Conservation (phyloP, 257 asterid species). For the Solanum arcanum region DNA sequence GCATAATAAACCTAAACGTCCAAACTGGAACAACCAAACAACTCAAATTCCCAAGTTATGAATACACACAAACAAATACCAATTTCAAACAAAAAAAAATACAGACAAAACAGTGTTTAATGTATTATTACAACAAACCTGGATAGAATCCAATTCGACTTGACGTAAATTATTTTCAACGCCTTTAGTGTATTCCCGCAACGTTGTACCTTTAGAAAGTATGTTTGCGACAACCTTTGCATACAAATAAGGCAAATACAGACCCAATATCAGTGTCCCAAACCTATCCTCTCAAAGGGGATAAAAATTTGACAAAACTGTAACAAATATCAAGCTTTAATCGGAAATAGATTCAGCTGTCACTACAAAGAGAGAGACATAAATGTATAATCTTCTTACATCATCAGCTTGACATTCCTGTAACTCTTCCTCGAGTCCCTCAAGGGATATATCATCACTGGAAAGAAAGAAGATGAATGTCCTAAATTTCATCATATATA, state of each 20-base stretch:
- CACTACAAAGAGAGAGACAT: background rate
- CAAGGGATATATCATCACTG: slow-evolving; percentile 83
- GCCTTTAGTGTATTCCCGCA: slow-evolving; percentile 86
- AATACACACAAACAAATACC: background rate
- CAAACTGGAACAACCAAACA: background rate
- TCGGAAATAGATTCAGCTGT: background rate
- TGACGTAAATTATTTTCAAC: slow-evolving; percentile 88
- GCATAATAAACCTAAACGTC: background rate
- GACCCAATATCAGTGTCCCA: background rate
- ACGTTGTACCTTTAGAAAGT: slow-evolving; percentile 71
- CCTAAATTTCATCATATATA: background rate
- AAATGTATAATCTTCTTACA: slow-evolving; percentile 24
- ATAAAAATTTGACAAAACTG: background rate
- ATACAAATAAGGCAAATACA: background rate
- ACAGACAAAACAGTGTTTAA: background rate
- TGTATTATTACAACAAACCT: slow-evolving; percentile 34
- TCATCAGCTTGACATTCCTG: slow-evolving; percentile 87
- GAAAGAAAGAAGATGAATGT: background rate
- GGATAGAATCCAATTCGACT: slow-evolving; percentile 82
- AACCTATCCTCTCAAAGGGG: background rate
- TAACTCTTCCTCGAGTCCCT: slow-evolving; percentile 89
- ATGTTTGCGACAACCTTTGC: slow-evolving; percentile 83
- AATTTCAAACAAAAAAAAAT: no score
- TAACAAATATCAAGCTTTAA: background rate
- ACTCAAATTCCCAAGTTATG: background rate